phyloP scores from a whole-genome alignment of 2,329 filamentous ascomycete genomes.

The Alternaria gansuensis region DNA sequence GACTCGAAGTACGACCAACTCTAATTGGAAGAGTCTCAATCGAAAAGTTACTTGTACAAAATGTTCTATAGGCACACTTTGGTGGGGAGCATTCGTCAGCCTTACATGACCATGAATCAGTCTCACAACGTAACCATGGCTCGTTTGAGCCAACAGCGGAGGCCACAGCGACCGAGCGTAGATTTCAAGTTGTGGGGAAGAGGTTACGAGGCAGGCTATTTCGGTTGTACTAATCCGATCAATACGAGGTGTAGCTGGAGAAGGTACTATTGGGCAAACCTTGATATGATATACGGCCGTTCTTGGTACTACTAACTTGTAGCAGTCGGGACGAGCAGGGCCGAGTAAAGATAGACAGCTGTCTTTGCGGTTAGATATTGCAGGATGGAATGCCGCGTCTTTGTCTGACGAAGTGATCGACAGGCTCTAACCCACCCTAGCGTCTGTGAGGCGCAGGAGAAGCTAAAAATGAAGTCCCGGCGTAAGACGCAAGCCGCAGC shows the following conservation, averaged over 20 bases:
- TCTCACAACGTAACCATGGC: neutral
- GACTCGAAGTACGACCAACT: neutral
- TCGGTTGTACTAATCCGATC: conserved; percentile 8
- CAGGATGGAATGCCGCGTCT: conserved; percentile 8
- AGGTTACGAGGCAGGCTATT: conserved; percentile 21
- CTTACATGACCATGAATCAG: neutral
- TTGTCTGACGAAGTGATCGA: conserved; percentile 12
- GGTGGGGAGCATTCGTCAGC: neutral
- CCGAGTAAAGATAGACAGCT: neutral
- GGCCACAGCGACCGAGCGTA: neutral
- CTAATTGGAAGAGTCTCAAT: conserved; percentile 4
- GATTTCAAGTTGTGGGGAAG: conserved; percentile 11
- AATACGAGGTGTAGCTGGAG: conserved; percentile 10
- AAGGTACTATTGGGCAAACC: neutral
- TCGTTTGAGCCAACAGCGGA: neutral
- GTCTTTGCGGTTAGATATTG: conserved; percentile 2
- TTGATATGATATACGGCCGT: neutral
- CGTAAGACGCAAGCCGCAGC: conserved; percentile 15
- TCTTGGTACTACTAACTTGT: neutral
- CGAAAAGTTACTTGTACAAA: neutral
- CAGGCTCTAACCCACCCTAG: conserved; percentile 13
- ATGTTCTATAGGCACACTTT: neutral
- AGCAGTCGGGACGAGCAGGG: conserved; percentile 1
- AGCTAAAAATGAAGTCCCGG: conserved; percentile 10
- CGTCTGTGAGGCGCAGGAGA: conserved; percentile 9